Percentiles rank a stretch among this genome's conserved stretches.
These are phyloP conservation scores for Yamadazyma phyllophila DNA, from an alignment of 805 yeast species.

Conservation along the genomic window DNA sequence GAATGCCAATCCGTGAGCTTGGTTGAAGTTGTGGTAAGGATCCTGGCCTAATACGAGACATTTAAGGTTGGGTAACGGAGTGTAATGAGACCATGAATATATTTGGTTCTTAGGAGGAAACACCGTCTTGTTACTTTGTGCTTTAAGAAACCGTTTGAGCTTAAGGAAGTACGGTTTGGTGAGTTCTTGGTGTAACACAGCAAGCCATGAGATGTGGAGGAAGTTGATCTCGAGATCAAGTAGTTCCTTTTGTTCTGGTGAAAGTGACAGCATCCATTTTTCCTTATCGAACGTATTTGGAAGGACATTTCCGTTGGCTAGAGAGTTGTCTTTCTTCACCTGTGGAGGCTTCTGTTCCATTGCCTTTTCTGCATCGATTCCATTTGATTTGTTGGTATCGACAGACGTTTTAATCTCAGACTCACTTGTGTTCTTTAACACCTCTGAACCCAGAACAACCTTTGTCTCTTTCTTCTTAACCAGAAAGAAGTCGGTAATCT, in stretches of 20 bases:
- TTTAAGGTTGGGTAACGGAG: constrained; percentile 71
- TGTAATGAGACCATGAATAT: constrained; percentile 87
- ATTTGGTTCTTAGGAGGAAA: constrained; percentile 79
- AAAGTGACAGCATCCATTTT: constrained; percentile 49
- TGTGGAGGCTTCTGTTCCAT: too few species aligned
- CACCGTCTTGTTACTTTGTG: constrained; percentile 48
- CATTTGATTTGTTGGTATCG: too few species aligned
- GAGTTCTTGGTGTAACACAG: constrained; percentile 62
- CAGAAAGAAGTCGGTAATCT: constrained; percentile 18
- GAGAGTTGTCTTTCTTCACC: too few species aligned
- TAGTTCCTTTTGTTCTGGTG: constrained; percentile 48
- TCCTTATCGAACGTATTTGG: constrained; percentile 47
- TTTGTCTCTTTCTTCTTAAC: not conserved
- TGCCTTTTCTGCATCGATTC: too few species aligned
- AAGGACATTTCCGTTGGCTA: too few species aligned
- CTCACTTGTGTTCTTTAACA: not conserved
- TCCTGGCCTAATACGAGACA: constrained; percentile 92
- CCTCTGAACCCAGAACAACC: not conserved
- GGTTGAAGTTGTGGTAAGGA: constrained; percentile 89
- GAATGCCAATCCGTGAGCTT: constrained; percentile 96
- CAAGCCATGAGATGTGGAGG: constrained; percentile 78
- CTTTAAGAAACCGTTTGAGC: constrained; percentile 60
- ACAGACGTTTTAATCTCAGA: too few species aligned
- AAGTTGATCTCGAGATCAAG: constrained; percentile 66
- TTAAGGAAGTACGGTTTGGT: constrained; percentile 81